A percentile compares a stretch with the other conserved stretches of the same genome.
These are phyloP conservation scores for Xanthoconium purpureum DNA, from an alignment of 768 basidiomycete genomes.

Conservation along the genomic window DNA sequence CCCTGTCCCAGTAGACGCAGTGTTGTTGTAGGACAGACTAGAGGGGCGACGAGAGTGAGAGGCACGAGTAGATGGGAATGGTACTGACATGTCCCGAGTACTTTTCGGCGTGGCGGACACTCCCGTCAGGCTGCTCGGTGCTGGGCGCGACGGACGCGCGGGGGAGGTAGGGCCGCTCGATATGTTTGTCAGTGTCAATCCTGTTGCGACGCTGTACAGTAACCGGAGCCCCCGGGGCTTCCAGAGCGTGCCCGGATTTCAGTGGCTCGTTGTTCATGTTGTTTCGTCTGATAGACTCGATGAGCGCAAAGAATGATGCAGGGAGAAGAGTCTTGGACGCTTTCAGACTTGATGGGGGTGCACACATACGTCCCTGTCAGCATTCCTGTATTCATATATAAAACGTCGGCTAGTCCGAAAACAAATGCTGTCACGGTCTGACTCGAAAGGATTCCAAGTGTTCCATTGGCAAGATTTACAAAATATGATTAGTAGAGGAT, in stretches of 20 bases:
- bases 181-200: constrained; percentile 24
- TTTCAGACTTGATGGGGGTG: constrained; percentile 8
- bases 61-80: not conserved
- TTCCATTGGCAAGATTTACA: constrained; percentile 16
- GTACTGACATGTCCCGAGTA: constrained; percentile 22
- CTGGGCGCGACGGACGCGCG: constrained; percentile 30
- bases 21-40: constrained; percentile 43
- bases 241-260: constrained; percentile 17
- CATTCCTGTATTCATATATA: constrained; percentile 7
- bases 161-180: constrained; percentile 28
- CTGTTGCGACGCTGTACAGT: constrained; percentile 20
- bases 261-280: constrained; percentile 19
- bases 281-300: constrained; percentile 19
- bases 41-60: not conserved
- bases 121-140: constrained; percentile 22
- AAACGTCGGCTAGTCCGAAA: constrained; percentile 8
- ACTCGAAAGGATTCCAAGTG: not conserved
- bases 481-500: constrained; percentile 7
- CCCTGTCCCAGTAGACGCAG: constrained; percentile 39
- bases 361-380: constrained; percentile 12
- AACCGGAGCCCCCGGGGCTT: constrained; percentile 20
- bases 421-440: constrained; percentile 9
- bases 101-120: constrained; percentile 13
- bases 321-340: constrained; percentile 13
- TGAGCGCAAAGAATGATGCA: constrained; percentile 18